Evolutionary conservation across 495 filamentous ascomycete species (phyloP), one percentile per base, ranked within the genome.

Genomic region (Xanthoparmelia taractica): DNA sequence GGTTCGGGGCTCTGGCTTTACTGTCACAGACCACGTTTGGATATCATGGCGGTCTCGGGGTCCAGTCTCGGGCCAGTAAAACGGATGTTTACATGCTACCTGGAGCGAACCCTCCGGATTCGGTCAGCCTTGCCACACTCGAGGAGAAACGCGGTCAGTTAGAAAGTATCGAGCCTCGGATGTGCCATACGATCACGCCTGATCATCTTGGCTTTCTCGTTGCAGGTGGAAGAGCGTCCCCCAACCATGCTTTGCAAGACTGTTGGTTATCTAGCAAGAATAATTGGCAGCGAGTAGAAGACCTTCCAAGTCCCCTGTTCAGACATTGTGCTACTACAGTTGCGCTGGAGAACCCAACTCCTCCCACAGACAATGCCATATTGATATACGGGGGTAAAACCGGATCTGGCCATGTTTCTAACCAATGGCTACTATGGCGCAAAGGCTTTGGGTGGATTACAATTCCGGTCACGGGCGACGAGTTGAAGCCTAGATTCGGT

Each of bases 141-240:
- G 48, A 52, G 15, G 13, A 52, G 27, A 52, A 31, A 18, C 18
- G 48, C 27, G 31, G 31, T 55, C 68, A 74, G 61, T 60, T 79
- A 69, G 38, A 83, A 74, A 41, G 74, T 52, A 73, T 79, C 38
- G 58, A 78, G 17, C 75, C 79, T 59, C 78, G 90, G 54, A 88
- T 92, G 83, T 92, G 88, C 64, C 91, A 95, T 71, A 87, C 87
- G 0, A 76, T 92, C 25, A 91, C 86, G 15, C 73, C 79, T 41
- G 66, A 89, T 13, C 77, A 73, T 29, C 68, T 72, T 56, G 70
- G 70, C 41, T 81, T 77, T 61, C 71, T 96, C 12, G 73, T 96
- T 23, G 83, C 86, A n/a, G 91, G 92, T 23, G 92, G 92, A 18
- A 78, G 92, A 56, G 79, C 81, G 17, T 92, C 90, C 10, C 92